phyloP scores from a whole-genome alignment of 441 rosid genomes.

The Theobroma grandiflorum region DNA sequence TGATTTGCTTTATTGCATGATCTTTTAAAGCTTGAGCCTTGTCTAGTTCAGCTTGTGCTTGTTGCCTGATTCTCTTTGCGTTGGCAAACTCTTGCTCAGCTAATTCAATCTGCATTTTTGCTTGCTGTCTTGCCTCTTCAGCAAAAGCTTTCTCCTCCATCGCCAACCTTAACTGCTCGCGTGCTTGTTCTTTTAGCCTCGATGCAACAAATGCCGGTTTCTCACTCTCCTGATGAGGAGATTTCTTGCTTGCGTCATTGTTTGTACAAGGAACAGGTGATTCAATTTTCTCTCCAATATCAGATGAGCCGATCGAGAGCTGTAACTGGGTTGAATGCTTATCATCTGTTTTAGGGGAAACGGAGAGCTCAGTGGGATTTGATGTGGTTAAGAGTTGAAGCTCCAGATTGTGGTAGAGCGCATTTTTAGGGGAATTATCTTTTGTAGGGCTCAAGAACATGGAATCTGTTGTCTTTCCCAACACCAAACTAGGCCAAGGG shows the following conservation, averaged over 20 bases:
- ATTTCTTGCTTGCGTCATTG: slow-evolving; percentile 24
- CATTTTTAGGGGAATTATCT: slow-evolving; percentile 23
- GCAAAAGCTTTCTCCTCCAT: slow-evolving; percentile 57
- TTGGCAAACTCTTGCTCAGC: slow-evolving; percentile 72
- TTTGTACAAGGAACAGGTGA: slow-evolving; percentile 14
- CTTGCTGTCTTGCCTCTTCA: slow-evolving; percentile 62
- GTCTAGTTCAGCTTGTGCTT: slow-evolving; percentile 69
- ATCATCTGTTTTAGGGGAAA: slow-evolving; percentile 41
- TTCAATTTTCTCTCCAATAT: slow-evolving; percentile 31
- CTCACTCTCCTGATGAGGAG: background rate
- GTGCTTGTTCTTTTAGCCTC: slow-evolving; percentile 48
- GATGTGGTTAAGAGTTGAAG: slow-evolving; percentile 58
- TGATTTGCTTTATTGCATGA: slow-evolving; percentile 62
- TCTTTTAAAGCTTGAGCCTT: slow-evolving; percentile 61
- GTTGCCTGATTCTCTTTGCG: slow-evolving; percentile 79
- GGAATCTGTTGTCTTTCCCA: slow-evolving; percentile 40
- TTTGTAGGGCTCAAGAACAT: slow-evolving; percentile 43
- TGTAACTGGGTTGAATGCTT: slow-evolving; percentile 53
- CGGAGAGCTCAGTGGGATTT: slow-evolving; percentile 17
- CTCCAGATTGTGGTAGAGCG: slow-evolving; percentile 53
- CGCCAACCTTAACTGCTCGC: slow-evolving; percentile 58
- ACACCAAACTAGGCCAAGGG: slow-evolving; percentile 46
- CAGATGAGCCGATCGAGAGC: slow-evolving; percentile 61
- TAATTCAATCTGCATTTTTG: slow-evolving; percentile 60
- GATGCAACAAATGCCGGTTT: slow-evolving; percentile 23